Percentiles rank a stretch among this genome's conserved stretches.
Evolutionary conservation across 1,284 basidiomycete species (phyloP).

Genomic region (Porogramme epimiltina): DNA sequence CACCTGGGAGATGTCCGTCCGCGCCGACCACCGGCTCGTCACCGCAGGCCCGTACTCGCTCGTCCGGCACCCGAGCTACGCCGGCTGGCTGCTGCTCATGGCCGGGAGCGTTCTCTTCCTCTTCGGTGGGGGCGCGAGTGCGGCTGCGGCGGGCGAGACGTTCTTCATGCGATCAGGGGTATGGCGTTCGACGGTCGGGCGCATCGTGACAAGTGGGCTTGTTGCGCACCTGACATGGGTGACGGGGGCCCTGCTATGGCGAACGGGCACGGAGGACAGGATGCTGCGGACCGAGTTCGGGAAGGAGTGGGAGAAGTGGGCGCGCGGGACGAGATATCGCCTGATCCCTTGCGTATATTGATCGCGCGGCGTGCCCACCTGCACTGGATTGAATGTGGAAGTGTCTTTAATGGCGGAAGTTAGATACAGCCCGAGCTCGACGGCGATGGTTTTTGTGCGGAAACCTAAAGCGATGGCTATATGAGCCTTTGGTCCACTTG

Average conservation of each 20-base stretch:
- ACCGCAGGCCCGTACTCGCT: constrained; percentile 19
- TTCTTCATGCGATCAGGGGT: constrained; percentile 6
- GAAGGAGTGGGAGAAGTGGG: constrained; percentile 16
- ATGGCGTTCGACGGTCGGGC: neutral
- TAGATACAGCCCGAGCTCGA: no score
- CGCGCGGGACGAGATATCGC: neutral
- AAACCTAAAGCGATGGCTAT: no score
- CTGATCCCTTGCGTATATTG: constrained; percentile 10
- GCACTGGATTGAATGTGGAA: no score
- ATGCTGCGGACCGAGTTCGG: constrained; percentile 16
- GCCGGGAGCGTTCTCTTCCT: constrained; percentile 7
- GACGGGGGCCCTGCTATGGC: neutral
- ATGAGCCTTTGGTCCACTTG: no score
- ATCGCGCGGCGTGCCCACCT: no score
- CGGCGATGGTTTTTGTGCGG: no score
- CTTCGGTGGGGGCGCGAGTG: neutral
- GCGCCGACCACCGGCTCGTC: constrained; percentile 15
- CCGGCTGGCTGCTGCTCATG: constrained; percentile 5
- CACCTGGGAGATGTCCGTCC: constrained; percentile 17
- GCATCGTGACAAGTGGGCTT: neutral
- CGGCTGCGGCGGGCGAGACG: neutral
- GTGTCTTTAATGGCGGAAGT: no score
- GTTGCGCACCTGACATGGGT: neutral
- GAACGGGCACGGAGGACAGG: constrained; percentile 12
- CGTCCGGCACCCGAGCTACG: constrained; percentile 23